These are phyloP conservation scores for Beauveria varroae DNA, from an alignment of 2,329 filamentous ascomycete genomes.

Conservation along the genomic window DNA sequence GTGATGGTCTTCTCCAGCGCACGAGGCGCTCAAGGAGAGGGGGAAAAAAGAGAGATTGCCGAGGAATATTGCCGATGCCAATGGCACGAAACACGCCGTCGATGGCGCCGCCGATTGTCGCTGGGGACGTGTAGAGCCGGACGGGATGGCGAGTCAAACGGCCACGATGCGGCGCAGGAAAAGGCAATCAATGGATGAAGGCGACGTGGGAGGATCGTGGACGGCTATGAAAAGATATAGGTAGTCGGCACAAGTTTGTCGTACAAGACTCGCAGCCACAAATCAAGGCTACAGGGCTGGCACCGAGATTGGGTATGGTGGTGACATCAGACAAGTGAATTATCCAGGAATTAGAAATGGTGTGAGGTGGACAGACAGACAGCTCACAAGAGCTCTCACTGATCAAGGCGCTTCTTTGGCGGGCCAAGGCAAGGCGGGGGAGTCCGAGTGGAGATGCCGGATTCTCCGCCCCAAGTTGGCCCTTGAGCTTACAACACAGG, in stretches of 20 bases:
- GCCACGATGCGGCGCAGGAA: not conserved
- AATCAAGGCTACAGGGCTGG: not conserved
- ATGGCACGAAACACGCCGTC: conserved; percentile 64
- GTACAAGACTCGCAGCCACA: not conserved
- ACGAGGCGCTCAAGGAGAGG: not conserved
- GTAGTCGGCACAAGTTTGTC: not conserved
- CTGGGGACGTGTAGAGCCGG: not conserved
- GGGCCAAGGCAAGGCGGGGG: not conserved
- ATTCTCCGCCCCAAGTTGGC: not conserved
- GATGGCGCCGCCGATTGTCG: conserved; percentile 58
- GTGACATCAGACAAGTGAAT: not conserved
- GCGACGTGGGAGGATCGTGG: not conserved
- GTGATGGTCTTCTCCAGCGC: not conserved
- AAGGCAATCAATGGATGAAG: not conserved
- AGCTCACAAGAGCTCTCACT: not conserved
- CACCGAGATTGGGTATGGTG: not conserved
- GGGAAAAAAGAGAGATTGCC: not conserved
- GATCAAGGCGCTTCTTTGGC: not conserved
- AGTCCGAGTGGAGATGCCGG: not conserved
- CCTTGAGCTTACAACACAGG: not conserved
- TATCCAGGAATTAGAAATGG: not conserved
- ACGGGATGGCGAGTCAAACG: not conserved
- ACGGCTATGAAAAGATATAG: not conserved
- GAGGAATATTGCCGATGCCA: conserved; percentile 23
- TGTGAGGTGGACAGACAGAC: not conserved